These are phyloP conservation scores for Oryza meridionalis DNA, from an alignment of 176 grass and related monocot species.

Conservation along the genomic window DNA sequence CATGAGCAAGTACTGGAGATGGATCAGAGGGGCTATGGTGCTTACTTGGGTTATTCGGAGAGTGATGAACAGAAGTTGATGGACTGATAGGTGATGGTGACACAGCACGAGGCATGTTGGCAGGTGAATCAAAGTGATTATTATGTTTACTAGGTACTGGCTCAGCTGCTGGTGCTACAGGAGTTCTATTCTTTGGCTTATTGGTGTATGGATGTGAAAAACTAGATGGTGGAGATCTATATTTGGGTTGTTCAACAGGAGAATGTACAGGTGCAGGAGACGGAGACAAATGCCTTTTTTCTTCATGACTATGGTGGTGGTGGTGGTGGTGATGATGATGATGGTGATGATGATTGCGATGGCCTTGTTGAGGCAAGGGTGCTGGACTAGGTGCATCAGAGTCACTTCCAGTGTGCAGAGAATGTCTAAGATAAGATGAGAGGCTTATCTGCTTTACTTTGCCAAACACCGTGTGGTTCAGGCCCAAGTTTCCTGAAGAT, in stretches of 20 bases:
- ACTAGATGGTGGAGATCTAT: slow-evolving; percentile 49
- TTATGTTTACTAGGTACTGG: slow-evolving; percentile 31
- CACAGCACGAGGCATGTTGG: neutral
- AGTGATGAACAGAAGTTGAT: slow-evolving; percentile 34
- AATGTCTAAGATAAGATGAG: slow-evolving; percentile 79
- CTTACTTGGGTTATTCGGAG: slow-evolving; percentile 20
- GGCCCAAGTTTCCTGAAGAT: slow-evolving; percentile 78
- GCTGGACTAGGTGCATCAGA: slow-evolving; percentile 63
- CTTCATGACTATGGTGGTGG: slow-evolving; percentile 29
- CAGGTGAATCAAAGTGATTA: slow-evolving; percentile 50
- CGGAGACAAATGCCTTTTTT: slow-evolving; percentile 43
- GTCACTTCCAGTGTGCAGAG: slow-evolving; percentile 49
- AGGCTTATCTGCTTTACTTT: slow-evolving; percentile 87
- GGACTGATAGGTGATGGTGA: slow-evolving; percentile 35
- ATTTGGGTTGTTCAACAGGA: slow-evolving; percentile 40
- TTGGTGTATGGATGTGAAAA: slow-evolving; percentile 40
- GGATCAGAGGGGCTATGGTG: slow-evolving; percentile 28
- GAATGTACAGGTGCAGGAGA: slow-evolving; percentile 52
- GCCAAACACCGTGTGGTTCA: slow-evolving; percentile 87
- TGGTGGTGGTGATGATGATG: slow-evolving; percentile 8
- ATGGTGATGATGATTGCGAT: slow-evolving; percentile 3
- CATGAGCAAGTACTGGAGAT: slow-evolving; percentile 32
- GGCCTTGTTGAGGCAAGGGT: slow-evolving; percentile 48
- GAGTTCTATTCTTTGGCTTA: slow-evolving; percentile 50
- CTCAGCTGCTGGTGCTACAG: slow-evolving; percentile 32